Evolutionary conservation across 1,139 yeast genomes (phyloP).

Genomic region (Geotrichum candidum): DNA sequence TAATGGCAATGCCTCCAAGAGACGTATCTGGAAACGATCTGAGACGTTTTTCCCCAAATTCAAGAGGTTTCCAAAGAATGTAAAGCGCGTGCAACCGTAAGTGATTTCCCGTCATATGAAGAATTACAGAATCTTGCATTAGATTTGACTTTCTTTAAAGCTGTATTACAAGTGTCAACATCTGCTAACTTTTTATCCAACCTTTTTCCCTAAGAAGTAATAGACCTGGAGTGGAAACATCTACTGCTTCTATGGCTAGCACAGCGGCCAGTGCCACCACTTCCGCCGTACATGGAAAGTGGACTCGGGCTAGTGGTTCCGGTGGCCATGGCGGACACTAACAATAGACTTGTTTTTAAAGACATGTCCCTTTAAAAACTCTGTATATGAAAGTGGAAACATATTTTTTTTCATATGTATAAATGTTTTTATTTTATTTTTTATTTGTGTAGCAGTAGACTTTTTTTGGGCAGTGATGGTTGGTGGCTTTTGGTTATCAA

Average conservation of each 20-base stretch:
- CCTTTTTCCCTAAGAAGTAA: not conserved
- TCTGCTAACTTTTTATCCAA: not conserved
- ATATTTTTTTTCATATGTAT: too few relatives aligned
- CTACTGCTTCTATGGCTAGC: not conserved
- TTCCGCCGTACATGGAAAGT: not conserved
- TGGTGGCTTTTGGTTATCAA: too few relatives aligned
- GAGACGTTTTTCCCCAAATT: constrained; percentile 16
- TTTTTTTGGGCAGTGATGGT: too few relatives aligned
- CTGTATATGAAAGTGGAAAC: too few relatives aligned
- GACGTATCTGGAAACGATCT: constrained; percentile 4
- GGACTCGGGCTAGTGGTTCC: not conserved
- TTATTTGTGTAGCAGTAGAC: too few relatives aligned
- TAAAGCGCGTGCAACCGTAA: not conserved
- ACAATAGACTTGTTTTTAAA: not conserved
- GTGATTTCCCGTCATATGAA: not conserved
- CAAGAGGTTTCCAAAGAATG: constrained; percentile 6
- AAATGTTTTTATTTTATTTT: too few relatives aligned
- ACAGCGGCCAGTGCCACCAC: not conserved
- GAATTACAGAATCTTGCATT: not conserved
- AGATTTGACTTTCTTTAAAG: not conserved
- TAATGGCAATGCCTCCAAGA: not conserved
- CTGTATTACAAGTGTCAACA: not conserved
- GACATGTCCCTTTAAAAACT: too few relatives aligned
- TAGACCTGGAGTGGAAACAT: not conserved
- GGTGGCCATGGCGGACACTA: not conserved